Evolutionary conservation across 371 early-diverging fungal genomes (phyloP), one percentile per base, ranked within the genome.

Genomic region (Apophysomyces ossiformis): DNA sequence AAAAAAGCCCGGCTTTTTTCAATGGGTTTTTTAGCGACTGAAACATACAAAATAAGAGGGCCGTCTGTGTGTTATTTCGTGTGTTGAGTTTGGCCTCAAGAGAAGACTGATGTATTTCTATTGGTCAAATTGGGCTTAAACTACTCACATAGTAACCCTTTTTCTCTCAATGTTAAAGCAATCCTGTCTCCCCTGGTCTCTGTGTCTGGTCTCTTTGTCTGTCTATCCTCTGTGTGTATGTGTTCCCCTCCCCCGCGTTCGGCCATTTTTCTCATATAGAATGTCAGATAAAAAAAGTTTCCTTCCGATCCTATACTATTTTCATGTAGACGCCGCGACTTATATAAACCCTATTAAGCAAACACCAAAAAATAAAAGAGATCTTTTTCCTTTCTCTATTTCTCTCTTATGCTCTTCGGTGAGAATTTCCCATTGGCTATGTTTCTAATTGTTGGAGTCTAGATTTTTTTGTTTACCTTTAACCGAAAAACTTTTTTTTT

Each of bases 1-100:
- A 65, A 67, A 67, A 67, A 67, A 66, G 61, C 69, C 71, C 61
- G 21, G 32, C 32, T 26, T 26, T 26, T 26, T 26, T 26, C n/a
- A 50, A 50, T 18, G 54, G 21, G 21, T 50, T n/a, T n/a, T 50
- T 50, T 41, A 41, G 32, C 21, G 16, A 9, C 54, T 50, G 72
- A 72, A 72, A 72, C 72, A 45, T 68, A 68, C 54, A 58, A 60
- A 72, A 72, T 72, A 54, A 68, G 68, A 71, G 43, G 7, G 6
- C 6, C 1, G 16, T 26, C 21, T 16, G 18, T 26, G 5, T 41
- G 13, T 13, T 41, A 8, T 41, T 8, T 16, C 35, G 35, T 5
- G 47, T 16, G 54, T n/a, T 50, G 21, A 18, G 6, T 18, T 45
- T 56, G 32, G 32, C 32, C 2, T 26, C 32, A 26, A 26, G 32